Evolutionary conservation across 2,329 filamentous ascomycete species (phyloP).

Genomic region (Claviceps africana): DNA sequence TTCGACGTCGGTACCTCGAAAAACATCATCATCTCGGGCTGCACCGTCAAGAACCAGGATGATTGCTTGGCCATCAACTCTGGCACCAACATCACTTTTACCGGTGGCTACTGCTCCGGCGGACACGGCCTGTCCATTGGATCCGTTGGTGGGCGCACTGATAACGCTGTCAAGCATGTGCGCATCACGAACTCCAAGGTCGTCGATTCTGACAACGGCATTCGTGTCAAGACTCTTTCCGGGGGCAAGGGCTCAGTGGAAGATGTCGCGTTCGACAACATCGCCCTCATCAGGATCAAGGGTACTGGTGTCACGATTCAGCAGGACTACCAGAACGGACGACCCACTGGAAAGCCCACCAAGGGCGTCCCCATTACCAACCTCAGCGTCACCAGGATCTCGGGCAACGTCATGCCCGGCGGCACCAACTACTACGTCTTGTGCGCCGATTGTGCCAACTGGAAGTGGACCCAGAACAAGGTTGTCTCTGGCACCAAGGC

Average conservation of each 20-base stretch:
- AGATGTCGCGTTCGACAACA: not conserved
- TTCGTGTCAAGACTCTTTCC: not conserved
- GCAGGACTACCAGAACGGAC: slow-evolving; percentile 35
- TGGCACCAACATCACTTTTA: not conserved
- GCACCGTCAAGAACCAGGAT: not conserved
- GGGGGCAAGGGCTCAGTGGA: not conserved
- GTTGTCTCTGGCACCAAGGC: not conserved
- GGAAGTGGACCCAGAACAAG: not conserved
- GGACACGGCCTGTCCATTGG: not conserved
- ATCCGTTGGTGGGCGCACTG: not conserved
- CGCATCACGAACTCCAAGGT: slow-evolving; percentile 1
- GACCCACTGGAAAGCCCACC: slow-evolving; percentile 29
- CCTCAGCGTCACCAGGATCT: slow-evolving; percentile 22
- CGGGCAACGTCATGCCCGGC: not conserved
- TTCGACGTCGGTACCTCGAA: not conserved
- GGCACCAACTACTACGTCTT: not conserved
- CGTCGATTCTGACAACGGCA: not conserved
- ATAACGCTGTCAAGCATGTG: not conserved
- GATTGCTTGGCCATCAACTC: slow-evolving; percentile 3
- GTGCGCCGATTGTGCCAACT: not conserved
- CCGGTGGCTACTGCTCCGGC: accelerated
- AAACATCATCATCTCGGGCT: not conserved
- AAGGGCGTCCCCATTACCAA: slow-evolving; percentile 39
- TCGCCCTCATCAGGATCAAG: slow-evolving; percentile 19
- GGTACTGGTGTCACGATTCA: slow-evolving; percentile 25